Evolutionary conservation across 1,284 basidiomycete genomes (phyloP).

Genomic region (Hymenochaete sp.): DNA sequence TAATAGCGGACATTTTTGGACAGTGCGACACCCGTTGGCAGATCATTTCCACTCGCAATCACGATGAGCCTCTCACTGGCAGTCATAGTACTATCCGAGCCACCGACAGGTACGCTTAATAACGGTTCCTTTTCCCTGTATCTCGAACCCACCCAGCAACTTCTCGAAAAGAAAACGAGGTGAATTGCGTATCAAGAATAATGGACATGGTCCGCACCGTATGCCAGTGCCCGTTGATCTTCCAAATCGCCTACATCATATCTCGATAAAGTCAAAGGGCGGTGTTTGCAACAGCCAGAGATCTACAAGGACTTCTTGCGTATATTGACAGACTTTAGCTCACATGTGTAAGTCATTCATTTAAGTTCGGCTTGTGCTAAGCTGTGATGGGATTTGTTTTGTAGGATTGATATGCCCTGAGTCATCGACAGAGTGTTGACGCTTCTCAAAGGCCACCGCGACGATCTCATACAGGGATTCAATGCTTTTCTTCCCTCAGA

Average conservation of each 20-base stretch:
- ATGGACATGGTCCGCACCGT: not conserved
- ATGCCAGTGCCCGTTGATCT: conserved; percentile 13
- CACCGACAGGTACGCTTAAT: no score
- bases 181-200: no score
- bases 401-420: conserved; percentile 95
- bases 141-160: no score
- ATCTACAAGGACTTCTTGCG: conserved; percentile 97
- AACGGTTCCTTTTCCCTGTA: no score
- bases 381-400: conserved; percentile 13
- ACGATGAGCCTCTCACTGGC: no score
- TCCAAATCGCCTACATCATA: conserved; percentile 89
- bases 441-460: conserved; percentile 93
- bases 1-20: no score
- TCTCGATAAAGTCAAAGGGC: conserved; percentile 91
- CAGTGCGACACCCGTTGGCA: no score
- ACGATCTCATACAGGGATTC: conserved; percentile 93
- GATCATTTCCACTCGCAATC: no score
- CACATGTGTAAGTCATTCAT: conserved; percentile 67
- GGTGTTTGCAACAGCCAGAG: conserved; percentile 88
- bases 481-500: conserved; percentile 97
- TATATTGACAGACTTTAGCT: conserved; percentile 99
- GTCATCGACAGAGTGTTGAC: conserved; percentile 96
- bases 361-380: conserved; percentile 5
- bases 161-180: no score
- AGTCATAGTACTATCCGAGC: no score